Evolutionary conservation across 2,329 filamentous ascomycete species (phyloP).

Genomic region (Aspergillus awamori): DNA sequence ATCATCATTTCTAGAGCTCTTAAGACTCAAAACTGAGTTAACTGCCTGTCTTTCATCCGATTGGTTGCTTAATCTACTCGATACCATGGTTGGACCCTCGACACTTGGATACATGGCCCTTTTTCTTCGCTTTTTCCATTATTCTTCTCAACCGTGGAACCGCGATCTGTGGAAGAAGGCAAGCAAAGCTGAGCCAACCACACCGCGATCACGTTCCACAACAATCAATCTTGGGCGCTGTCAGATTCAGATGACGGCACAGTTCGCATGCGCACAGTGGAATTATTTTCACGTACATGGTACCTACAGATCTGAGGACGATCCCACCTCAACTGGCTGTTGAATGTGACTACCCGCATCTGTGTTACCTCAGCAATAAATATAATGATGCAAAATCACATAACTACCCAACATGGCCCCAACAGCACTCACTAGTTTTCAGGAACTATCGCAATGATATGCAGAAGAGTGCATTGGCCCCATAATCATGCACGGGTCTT

Average conservation of each 20-base stretch:
- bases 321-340: background rate
- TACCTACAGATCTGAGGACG: background rate
- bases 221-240: background rate
- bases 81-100: background rate
- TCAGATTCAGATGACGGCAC: background rate
- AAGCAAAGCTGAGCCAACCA: background rate
- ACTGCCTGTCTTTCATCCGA: background rate
- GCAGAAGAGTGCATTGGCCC: conserved; percentile 1
- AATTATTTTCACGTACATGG: background rate
- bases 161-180: background rate
- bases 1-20: background rate
- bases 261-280: background rate
- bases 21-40: background rate
- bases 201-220: background rate
- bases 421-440: background rate
- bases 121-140: background rate
- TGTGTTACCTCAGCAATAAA: background rate
- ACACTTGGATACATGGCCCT: background rate
- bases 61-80: background rate
- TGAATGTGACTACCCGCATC: background rate
- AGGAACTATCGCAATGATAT: background rate
- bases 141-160: conserved; percentile 2
- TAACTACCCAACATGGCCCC: background rate
- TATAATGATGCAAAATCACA: background rate
- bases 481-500: conserved; percentile 5